Percentiles rank a stretch among this genome's conserved stretches.
phyloP scores from a whole-genome alignment of 2,329 filamentous ascomycete genomes.

The Teratosphaeria epicoccoides region DNA sequence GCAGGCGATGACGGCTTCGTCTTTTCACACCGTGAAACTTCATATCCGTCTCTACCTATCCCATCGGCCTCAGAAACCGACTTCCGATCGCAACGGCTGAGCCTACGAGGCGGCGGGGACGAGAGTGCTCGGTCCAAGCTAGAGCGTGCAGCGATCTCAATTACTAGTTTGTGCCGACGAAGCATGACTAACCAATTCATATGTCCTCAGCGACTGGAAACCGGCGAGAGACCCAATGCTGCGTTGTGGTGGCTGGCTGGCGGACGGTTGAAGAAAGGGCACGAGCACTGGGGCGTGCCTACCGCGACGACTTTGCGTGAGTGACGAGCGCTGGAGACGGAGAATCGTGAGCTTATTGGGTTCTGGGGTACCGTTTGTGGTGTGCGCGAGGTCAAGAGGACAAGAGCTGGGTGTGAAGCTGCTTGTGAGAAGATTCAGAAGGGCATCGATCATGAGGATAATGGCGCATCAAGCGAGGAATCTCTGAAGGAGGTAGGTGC shows the following conservation, averaged over 20 bases:
- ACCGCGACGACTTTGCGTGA: slow-evolving; percentile 3
- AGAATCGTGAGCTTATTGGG: slow-evolving; percentile 5
- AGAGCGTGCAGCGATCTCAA: not conserved
- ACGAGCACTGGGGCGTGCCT: slow-evolving; percentile 1
- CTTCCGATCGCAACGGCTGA: not conserved
- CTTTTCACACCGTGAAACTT: not conserved
- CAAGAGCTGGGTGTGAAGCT: not conserved
- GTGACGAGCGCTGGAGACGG: not conserved
- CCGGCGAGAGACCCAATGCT: slow-evolving; percentile 3
- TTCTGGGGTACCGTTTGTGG: slow-evolving; percentile 6
- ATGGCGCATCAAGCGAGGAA: too few species aligned
- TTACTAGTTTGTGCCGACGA: not conserved
- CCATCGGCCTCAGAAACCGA: not conserved
- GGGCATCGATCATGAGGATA: not conserved
- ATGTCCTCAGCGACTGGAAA: slow-evolving; percentile 1
- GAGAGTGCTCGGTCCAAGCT: not conserved
- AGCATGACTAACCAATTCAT: not conserved
- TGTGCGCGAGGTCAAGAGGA: slow-evolving; percentile 1
- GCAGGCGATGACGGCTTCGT: not conserved
- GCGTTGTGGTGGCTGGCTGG: slow-evolving; percentile 6
- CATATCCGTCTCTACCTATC: not conserved
- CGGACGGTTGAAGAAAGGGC: not conserved
- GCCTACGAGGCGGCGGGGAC: not conserved
- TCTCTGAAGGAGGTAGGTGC: too few species aligned
- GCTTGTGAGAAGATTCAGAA: not conserved